Conservation (phyloP, 192 early-diverging fungal genomes). For the Linnemannia exigua region DNA sequence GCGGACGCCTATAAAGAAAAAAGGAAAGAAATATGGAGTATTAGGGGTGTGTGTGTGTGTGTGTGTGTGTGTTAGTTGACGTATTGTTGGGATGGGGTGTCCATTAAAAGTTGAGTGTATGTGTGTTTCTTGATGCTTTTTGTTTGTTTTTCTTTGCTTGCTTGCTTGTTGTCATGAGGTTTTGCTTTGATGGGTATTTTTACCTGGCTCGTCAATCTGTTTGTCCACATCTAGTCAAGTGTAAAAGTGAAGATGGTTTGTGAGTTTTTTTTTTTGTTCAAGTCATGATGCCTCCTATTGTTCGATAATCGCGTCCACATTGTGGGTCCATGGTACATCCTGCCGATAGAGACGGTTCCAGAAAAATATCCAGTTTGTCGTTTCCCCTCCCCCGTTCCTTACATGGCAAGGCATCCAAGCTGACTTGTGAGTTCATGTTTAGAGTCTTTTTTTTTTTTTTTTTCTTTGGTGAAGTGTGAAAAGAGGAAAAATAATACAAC, state of each 20-base stretch:
- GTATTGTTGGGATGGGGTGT: too few relatives aligned
- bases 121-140: too few relatives aligned
- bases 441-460: too few relatives aligned
- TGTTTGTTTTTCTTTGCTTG: neutral
- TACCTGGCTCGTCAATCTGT: conserved; percentile 65
- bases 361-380: neutral
- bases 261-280: too few relatives aligned
- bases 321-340: too few relatives aligned
- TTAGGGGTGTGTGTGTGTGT: neutral
- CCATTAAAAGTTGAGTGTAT: too few relatives aligned
- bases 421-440: conserved; percentile 40
- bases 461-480: neutral
- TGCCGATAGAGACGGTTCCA: too few relatives aligned
- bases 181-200: neutral
- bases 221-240: conserved; percentile 64
- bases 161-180: too few relatives aligned
- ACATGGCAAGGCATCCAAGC: conserved; percentile 65
- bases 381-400: conserved; percentile 19
- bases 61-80: neutral
- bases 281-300: neutral
- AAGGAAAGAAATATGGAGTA: neutral
- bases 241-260: neutral
- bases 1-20: conserved; percentile 55
- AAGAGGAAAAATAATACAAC: too few relatives aligned
- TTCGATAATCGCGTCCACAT: neutral